Percentiles rank a stretch among this genome's conserved stretches.
phyloP scores from a whole-genome alignment of 306 rosid species.

The Crataegus laevigata region DNA sequence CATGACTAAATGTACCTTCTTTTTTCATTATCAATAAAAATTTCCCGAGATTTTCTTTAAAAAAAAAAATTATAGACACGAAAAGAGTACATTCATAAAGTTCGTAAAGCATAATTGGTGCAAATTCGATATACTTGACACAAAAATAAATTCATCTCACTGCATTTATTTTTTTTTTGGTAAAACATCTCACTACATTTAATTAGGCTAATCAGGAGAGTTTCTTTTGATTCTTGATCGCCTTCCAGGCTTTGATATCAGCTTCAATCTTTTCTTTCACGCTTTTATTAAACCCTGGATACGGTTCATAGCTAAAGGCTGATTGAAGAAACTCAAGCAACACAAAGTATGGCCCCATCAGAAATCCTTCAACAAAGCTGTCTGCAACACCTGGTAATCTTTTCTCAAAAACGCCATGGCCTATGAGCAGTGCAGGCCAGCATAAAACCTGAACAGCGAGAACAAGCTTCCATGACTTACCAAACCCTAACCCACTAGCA shows the following conservation, averaged over 20 bases:
- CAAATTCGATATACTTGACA: no score
- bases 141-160: background rate
- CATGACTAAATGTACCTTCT: no score
- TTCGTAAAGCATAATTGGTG: no score
- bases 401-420: conserved; percentile 88
- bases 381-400: conserved; percentile 45
- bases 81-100: no score
- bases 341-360: conserved; percentile 76
- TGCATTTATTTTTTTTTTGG: no score
- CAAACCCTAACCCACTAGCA: conserved; percentile 38
- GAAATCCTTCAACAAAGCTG: conserved; percentile 64
- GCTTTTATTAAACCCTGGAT: conserved; percentile 49
- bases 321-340: conserved; percentile 56
- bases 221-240: conserved; percentile 41
- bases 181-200: background rate
- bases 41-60: no score
- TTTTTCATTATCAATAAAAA: no score
- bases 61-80: no score
- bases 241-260: conserved; percentile 51
- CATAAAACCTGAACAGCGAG: conserved; percentile 54
- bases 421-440: conserved; percentile 71
- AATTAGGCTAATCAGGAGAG: conserved; percentile 7
- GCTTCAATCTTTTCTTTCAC: conserved; percentile 52
- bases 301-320: conserved; percentile 63
- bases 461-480: conserved; percentile 61